Conservation (phyloP, 805 yeast species). For the Yarrowia sp. region DNA sequence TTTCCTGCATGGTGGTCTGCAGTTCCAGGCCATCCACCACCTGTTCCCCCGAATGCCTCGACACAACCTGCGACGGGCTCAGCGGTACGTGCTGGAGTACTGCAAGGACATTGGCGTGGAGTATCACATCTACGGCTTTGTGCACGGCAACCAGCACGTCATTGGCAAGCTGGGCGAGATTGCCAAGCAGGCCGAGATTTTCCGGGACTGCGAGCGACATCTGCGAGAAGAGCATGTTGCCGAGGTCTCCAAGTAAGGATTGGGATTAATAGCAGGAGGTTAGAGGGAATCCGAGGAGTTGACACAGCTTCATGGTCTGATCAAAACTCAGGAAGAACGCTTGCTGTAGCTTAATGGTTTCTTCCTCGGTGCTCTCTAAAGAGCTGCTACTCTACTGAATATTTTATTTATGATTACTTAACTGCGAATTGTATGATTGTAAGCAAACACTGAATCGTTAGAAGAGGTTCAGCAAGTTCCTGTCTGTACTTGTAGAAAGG, state of each 20-base stretch:
- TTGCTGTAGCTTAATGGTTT: too few species aligned
- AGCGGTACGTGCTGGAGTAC: constrained; percentile 67
- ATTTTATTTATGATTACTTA: background rate
- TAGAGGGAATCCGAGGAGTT: too few species aligned
- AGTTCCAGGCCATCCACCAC: constrained; percentile 88
- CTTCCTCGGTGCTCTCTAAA: too few species aligned
- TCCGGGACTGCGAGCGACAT: constrained; percentile 68
- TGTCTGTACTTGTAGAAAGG: too few species aligned
- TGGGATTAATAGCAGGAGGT: too few species aligned
- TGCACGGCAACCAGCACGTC: constrained; percentile 70
- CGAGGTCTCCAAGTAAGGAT: background rate
- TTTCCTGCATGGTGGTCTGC: constrained; percentile 87
- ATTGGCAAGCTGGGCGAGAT: constrained; percentile 67
- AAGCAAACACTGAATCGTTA: too few species aligned
- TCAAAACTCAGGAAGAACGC: too few species aligned
- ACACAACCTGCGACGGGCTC: constrained; percentile 77
- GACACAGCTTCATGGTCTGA: too few species aligned
- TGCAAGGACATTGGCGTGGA: constrained; percentile 73
- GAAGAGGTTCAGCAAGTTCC: too few species aligned
- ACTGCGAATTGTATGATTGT: too few species aligned
- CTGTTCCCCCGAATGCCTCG: constrained; percentile 86
- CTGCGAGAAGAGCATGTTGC: constrained; percentile 48
- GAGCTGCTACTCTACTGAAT: background rate
- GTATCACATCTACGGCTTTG: constrained; percentile 82
- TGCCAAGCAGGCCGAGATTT: constrained; percentile 72